Evolutionary conservation across 1,284 basidiomycete species (phyloP), one percentile per base, ranked within the genome.

Genomic region (Gymnopus androsaceus): DNA sequence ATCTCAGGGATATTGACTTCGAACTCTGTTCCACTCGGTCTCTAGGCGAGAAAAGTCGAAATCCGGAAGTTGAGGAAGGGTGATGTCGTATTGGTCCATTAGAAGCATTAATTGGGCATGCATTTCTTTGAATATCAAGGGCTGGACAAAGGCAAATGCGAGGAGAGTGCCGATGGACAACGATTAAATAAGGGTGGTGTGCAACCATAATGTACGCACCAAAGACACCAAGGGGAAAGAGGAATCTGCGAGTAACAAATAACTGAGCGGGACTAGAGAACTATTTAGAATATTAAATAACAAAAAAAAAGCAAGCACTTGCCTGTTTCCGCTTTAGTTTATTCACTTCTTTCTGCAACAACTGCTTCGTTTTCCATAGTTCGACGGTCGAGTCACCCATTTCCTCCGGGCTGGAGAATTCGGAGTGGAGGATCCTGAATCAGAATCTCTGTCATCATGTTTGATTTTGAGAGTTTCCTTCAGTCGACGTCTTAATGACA

Each of bases 31-130:
- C 86, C 88, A 91, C 68, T 91, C 88, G 15, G 71, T 60, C 68
- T 90, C 87, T 7, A 90, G 74, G 4, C 79, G 76, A 8, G 85
- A 80, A 55, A 88, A 74, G 66, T 87, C 85, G 33, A 88, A 70
- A 51, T 79, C 84, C 3, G 83, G 81, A 8, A 87, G 65, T 54
- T 79, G 76, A 8, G 82, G 76, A 27, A 84, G 67, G n/a, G 78
- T 78, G 49, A 85, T 69, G 45, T 82, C 82, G 57, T 87, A 80
- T 64, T 82, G 75, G 56, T 80, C 79, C 66, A 87, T 75, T 27
- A 82, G 67, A n/a, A 87, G 63, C 8, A 75, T 66, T 37, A 85
- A 68, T 45, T 80, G 77, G 2, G 75, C 69, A 33, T 84, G 83
- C 55, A 84, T 75, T 50, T 78, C 77, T n/a, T 51, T 83, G 80